Evolutionary conservation across 352 stramenopile genomes (phyloP).

Genomic region (Peronospora belbahrii): DNA sequence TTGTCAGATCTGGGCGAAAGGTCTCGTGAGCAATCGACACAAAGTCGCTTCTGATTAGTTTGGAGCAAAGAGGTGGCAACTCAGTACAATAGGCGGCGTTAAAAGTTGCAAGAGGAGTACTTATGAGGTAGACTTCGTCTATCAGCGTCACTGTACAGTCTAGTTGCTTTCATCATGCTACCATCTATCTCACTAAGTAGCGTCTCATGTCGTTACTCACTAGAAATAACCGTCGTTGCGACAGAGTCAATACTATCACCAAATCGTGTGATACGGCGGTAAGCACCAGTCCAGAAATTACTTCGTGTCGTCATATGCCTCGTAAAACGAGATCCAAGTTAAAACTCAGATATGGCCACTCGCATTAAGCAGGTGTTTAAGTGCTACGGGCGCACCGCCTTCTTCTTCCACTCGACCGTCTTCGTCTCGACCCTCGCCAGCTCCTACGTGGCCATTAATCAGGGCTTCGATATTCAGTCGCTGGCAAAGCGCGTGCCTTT

Average conservation of each 20-base stretch:
- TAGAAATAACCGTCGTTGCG: neutral
- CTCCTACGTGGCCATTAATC: slow-evolving; percentile 59
- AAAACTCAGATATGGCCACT: slow-evolving; percentile 36
- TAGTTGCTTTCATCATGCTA: too few species aligned
- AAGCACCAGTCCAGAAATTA: slow-evolving; percentile 5
- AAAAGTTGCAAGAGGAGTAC: too few species aligned
- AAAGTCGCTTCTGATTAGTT: too few species aligned
- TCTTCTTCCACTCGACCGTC: slow-evolving; percentile 89
- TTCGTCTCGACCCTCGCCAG: slow-evolving; percentile 93
- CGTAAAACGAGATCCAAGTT: neutral
- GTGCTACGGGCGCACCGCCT: slow-evolving; percentile 91
- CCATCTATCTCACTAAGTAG: neutral
- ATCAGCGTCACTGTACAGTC: too few species aligned
- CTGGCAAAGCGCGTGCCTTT: slow-evolving; percentile 56
- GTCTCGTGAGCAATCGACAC: too few species aligned
- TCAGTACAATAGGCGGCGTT: too few species aligned
- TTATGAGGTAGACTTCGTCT: too few species aligned
- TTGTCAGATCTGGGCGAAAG: too few species aligned
- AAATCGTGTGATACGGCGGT: slow-evolving; percentile 6
- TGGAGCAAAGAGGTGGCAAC: too few species aligned
- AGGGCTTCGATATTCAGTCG: slow-evolving; percentile 56
- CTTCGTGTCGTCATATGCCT: slow-evolving; percentile 6
- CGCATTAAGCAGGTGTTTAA: slow-evolving; percentile 74
- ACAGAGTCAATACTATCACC: neutral
- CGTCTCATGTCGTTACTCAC: neutral